Evolutionary conservation across 176 grass and related monocot species (phyloP).

Genomic region (Thalia dealbata): DNA sequence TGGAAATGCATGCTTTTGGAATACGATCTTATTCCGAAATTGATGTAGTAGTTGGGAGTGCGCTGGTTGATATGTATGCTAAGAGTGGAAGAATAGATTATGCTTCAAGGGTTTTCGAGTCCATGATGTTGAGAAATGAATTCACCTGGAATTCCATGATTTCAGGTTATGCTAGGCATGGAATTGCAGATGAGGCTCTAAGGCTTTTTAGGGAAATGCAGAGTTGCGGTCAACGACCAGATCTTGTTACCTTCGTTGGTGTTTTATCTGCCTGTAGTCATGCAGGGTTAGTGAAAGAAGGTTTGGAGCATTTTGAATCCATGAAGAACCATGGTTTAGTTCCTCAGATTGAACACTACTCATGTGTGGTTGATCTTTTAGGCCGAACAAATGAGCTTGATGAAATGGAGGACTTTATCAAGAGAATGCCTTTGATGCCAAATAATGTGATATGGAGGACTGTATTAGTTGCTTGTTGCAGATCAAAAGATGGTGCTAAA

Average conservation of each 20-base stretch:
- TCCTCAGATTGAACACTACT: constrained; percentile 70
- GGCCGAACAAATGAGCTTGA: constrained; percentile 54
- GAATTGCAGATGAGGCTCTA: constrained; percentile 52
- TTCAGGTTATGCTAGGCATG: constrained; percentile 72
- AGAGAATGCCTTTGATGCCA: constrained; percentile 69
- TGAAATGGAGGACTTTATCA: constrained; percentile 58
- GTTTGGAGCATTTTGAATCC: constrained; percentile 57
- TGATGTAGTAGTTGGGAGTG: constrained; percentile 60
- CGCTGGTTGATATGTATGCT: constrained; percentile 77
- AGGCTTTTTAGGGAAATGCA: constrained; percentile 67
- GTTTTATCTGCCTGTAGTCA: constrained; percentile 83
- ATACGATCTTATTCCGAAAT: constrained; percentile 48
- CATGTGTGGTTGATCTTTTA: constrained; percentile 68
- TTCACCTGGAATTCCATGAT: constrained; percentile 93
- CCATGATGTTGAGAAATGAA: constrained; percentile 52
- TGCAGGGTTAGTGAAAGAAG: constrained; percentile 66
- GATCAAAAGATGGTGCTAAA: constrained; percentile 43
- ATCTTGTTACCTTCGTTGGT: constrained; percentile 66
- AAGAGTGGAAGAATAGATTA: constrained; percentile 82
- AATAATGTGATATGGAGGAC: constrained; percentile 76
- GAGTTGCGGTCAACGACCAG: constrained; percentile 25
- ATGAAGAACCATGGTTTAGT: constrained; percentile 36
- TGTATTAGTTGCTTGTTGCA: constrained; percentile 57
- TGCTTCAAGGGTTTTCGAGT: constrained; percentile 59
- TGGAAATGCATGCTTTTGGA: constrained; percentile 80